phyloP scores from a whole-genome alignment of 2,329 filamentous ascomycete species.

The Camillea tinctor region DNA sequence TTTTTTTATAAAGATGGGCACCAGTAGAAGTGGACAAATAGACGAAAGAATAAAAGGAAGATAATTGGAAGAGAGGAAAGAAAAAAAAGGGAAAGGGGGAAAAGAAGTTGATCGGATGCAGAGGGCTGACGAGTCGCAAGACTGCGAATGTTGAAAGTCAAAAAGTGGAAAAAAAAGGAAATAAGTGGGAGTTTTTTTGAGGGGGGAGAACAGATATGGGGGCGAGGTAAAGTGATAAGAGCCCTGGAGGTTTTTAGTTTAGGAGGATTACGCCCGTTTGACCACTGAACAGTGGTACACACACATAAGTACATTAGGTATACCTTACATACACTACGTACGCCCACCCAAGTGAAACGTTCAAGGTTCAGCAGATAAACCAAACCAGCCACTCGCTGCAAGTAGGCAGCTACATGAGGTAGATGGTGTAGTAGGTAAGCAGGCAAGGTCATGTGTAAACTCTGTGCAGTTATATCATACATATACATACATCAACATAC shows the following conservation, averaged over 20 bases:
- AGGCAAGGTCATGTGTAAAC: too few relatives aligned
- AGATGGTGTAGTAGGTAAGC: neutral
- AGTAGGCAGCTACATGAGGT: too few relatives aligned
- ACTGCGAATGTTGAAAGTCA: neutral
- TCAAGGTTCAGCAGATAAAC: slow-evolving; percentile 4
- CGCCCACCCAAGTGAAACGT: slow-evolving; percentile 21
- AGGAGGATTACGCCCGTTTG: neutral
- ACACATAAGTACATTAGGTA: too few relatives aligned
- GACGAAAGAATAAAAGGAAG: slow-evolving; percentile 6
- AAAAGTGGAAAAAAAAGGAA: slow-evolving; percentile 1
- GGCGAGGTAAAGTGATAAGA: slow-evolving; percentile 8
- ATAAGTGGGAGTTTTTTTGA: neutral
- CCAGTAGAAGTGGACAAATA: slow-evolving; percentile 13
- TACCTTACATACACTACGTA: neutral
- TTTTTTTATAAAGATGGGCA: slow-evolving; percentile 8
- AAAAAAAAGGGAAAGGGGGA: slow-evolving; percentile 16
- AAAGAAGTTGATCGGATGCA: slow-evolving; percentile 3
- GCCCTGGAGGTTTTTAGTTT: slow-evolving; percentile 3
- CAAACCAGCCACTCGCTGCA: neutral
- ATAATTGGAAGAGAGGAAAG: slow-evolving; percentile 4
- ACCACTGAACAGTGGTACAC: too few relatives aligned
- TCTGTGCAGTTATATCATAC: too few relatives aligned
- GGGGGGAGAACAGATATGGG: neutral
- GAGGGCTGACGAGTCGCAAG: neutral
- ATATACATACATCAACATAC: neutral